phyloP scores from a whole-genome alignment of 192 early-diverging fungal species.

The Pilobolus umbonatus region DNA sequence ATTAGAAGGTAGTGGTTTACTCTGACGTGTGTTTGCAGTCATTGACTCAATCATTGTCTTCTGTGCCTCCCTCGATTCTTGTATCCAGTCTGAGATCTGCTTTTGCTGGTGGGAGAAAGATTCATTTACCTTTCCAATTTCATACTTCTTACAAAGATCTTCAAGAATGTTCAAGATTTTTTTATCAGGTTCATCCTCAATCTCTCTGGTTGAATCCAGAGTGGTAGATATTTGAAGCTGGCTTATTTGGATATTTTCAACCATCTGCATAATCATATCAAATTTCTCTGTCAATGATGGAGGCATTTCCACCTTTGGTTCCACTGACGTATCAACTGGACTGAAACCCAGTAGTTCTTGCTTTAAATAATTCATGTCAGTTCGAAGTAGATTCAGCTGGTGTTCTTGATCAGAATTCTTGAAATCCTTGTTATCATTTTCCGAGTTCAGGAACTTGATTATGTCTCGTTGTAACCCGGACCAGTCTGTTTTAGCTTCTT shows the following conservation, averaged over 20 bases:
- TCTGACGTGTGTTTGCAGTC: background rate
- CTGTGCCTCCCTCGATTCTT: background rate
- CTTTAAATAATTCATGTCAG: slow-evolving; percentile 11
- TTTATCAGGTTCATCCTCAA: background rate
- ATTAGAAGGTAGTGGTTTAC: background rate
- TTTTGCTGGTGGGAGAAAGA: slow-evolving; percentile 2
- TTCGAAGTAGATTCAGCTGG: slow-evolving; percentile 6
- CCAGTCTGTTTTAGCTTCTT: slow-evolving; percentile 25
- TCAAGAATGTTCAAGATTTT: background rate
- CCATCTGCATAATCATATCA: slow-evolving; percentile 21
- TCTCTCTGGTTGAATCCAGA: background rate
- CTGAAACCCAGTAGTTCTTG: slow-evolving; percentile 14
- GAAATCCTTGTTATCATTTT: slow-evolving; percentile 3
- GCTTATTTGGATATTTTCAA: slow-evolving; percentile 19
- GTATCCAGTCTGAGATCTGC: background rate
- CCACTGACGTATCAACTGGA: slow-evolving; percentile 5
- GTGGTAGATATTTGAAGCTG: slow-evolving; percentile 6
- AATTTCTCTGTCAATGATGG: slow-evolving; percentile 24
- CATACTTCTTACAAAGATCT: no score
- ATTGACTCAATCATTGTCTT: background rate
- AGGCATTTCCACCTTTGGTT: background rate
- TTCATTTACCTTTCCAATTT: background rate
- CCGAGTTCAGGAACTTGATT: slow-evolving; percentile 20
- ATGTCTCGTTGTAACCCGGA: slow-evolving; percentile 24
- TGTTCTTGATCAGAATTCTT: background rate